Conservation (phyloP, 371 early-diverging fungal species). For the Chytridiales sp. region DNA sequence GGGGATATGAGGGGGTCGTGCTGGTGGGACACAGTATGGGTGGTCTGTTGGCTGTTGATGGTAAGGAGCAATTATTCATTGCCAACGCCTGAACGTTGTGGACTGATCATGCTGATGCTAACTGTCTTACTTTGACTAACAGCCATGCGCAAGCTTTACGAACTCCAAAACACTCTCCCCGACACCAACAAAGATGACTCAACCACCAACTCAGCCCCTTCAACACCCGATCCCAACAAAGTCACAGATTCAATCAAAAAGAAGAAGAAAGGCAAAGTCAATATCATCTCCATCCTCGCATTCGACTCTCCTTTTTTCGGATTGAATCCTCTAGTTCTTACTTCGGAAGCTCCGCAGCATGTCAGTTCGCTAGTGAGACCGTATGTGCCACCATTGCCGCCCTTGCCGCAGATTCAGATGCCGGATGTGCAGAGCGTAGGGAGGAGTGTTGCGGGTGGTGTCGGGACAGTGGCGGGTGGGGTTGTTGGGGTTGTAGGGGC, state of each 20-base stretch:
- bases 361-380: conserved; percentile 23
- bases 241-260: too few species aligned
- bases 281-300: conserved; percentile 38
- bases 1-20: conserved; percentile 36
- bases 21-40: conserved; percentile 47
- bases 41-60: conserved; percentile 43
- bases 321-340: conserved; percentile 31
- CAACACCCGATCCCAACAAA: too few species aligned
- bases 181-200: conserved; percentile 4
- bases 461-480: background rate
- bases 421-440: conserved; percentile 3
- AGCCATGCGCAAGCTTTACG: conserved; percentile 16
- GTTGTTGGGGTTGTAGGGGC: conserved; percentile 8
- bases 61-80: background rate
- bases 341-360: conserved; percentile 29
- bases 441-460: background rate
- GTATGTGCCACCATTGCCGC: conserved; percentile 12
- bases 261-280: conserved; percentile 21
- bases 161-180: background rate
- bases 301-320: conserved; percentile 54
- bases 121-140: background rate
- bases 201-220: too few species aligned
- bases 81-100: background rate
- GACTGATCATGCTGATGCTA: background rate
- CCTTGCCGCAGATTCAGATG: background rate